phyloP scores from a whole-genome alignment of 768 basidiomycete genomes.

The Leccinum truebloodii region DNA sequence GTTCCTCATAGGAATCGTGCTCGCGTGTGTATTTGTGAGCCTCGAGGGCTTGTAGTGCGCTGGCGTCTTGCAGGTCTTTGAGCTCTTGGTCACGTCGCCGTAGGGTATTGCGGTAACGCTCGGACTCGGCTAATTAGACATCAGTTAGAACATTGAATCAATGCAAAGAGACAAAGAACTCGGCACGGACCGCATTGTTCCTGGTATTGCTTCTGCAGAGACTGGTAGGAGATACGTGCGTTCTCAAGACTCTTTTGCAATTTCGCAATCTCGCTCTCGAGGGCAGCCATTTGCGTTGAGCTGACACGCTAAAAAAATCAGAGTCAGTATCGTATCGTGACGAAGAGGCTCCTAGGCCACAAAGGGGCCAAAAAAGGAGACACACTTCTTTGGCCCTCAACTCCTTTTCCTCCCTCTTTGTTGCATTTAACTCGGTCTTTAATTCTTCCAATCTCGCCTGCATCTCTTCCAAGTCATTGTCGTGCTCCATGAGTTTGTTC shows the following conservation, averaged over 20 bases:
- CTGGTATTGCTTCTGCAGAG: conserved; percentile 83
- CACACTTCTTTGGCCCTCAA: conserved; percentile 80
- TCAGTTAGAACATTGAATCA: neutral
- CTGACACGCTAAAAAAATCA: conserved; percentile 53
- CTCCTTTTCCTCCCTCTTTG: conserved; percentile 93
- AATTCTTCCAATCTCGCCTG: conserved; percentile 77
- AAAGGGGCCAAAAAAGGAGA: conserved; percentile 13
- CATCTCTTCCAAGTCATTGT: conserved; percentile 80
- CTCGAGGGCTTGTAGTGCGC: conserved; percentile 65
- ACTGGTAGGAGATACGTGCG: conserved; percentile 69
- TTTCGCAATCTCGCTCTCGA: conserved; percentile 81
- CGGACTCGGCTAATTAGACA: conserved; percentile 59
- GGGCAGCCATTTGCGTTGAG: conserved; percentile 60
- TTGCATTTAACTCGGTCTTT: conserved; percentile 69
- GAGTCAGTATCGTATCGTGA: conserved; percentile 2
- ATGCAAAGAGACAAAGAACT: neutral
- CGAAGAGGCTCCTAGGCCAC: neutral
- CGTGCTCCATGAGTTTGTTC: conserved; percentile 71
- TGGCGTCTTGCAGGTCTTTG: conserved; percentile 59
- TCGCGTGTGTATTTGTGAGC: conserved; percentile 64
- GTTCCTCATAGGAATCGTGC: conserved; percentile 69
- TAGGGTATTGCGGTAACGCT: conserved; percentile 73
- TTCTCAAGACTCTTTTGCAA: conserved; percentile 73
- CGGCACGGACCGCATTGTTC: conserved; percentile 77
- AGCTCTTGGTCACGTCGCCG: conserved; percentile 76